These are phyloP conservation scores for Anthostomella pinea DNA, from an alignment of 2,329 filamentous ascomycete genomes.

Conservation along the genomic window DNA sequence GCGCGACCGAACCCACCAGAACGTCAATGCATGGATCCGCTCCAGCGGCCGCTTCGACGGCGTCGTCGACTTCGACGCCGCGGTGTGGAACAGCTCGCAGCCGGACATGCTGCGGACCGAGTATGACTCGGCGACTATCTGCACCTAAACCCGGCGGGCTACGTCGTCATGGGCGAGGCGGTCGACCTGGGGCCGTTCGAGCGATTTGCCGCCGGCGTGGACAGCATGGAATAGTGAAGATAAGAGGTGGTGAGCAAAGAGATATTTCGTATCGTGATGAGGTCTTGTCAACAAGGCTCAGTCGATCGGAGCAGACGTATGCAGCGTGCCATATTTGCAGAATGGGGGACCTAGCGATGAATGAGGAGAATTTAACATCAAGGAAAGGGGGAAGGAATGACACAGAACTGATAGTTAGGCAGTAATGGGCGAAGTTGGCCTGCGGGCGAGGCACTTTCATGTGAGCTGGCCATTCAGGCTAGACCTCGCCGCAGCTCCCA, in stretches of 20 bases:
- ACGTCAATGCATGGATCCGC: constrained; percentile 59
- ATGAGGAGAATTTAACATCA: no score
- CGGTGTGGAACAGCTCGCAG: constrained; percentile 45
- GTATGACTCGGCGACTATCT: constrained; percentile 60
- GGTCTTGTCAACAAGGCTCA: no score
- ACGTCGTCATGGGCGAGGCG: constrained; percentile 50
- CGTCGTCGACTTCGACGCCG: constrained; percentile 59
- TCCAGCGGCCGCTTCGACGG: constrained; percentile 53
- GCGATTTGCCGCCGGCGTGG: constrained; percentile 28
- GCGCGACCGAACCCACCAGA: constrained; percentile 51
- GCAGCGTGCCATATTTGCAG: no score
- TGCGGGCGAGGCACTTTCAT: no score
- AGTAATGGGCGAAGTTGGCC: no score
- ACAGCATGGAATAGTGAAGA: constrained; percentile 6
- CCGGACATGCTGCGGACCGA: constrained; percentile 35
- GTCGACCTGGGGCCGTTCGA: constrained; percentile 53
- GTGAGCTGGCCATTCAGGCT: no score
- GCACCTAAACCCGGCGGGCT: constrained; percentile 55
- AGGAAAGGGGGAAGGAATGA: no score
- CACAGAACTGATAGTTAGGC: no score
- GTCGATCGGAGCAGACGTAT: no score
- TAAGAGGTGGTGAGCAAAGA: background rate
- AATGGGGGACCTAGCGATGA: no score
- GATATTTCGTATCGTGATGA: background rate
- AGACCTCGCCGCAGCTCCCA: no score